Conservation (phyloP, 441 rosid genomes). For the Cnidoscolus chayamansa region DNA sequence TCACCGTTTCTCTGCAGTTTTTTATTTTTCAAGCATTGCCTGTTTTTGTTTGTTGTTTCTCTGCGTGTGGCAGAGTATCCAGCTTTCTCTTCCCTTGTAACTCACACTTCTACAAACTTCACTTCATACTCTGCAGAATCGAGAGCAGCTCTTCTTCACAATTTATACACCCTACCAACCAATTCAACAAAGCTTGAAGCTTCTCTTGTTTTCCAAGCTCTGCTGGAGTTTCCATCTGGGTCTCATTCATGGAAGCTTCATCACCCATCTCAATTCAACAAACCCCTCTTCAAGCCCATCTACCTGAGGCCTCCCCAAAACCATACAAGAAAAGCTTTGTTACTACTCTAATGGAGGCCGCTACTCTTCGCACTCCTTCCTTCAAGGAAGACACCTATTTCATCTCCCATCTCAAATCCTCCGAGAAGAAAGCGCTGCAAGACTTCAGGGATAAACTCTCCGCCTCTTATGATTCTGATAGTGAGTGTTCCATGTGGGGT, state of each 20-base stretch:
- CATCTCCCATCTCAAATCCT: slow-evolving; percentile 60
- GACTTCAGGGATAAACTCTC: slow-evolving; percentile 64
- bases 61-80: slow-evolving; percentile 11
- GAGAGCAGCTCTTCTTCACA: slow-evolving; percentile 1
- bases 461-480: slow-evolving; percentile 24
- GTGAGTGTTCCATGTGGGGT: slow-evolving; percentile 67
- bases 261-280: slow-evolving; percentile 44
- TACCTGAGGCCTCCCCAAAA: slow-evolving; percentile 39
- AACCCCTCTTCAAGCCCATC: slow-evolving; percentile 26
- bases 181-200: too few species aligned
- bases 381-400: slow-evolving; percentile 87
- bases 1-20: slow-evolving; percentile 21
- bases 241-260: slow-evolving; percentile 49
- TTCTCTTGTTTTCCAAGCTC: too few species aligned
- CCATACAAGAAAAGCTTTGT: slow-evolving; percentile 68
- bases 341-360: slow-evolving; percentile 60
- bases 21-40: slow-evolving; percentile 20
- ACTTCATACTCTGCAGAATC: slow-evolving; percentile 4
- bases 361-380: slow-evolving; percentile 61
- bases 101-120: slow-evolving; percentile 3
- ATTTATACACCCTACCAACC: neutral
- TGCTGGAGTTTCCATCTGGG: neutral
- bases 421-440: slow-evolving; percentile 69
- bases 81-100: slow-evolving; percentile 3
- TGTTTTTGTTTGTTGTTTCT: slow-evolving; percentile 20